Percentiles rank a stretch among this genome's conserved stretches.
phyloP scores from a whole-genome alignment of 805 yeast genomes.

The Yarrowia bubula region DNA sequence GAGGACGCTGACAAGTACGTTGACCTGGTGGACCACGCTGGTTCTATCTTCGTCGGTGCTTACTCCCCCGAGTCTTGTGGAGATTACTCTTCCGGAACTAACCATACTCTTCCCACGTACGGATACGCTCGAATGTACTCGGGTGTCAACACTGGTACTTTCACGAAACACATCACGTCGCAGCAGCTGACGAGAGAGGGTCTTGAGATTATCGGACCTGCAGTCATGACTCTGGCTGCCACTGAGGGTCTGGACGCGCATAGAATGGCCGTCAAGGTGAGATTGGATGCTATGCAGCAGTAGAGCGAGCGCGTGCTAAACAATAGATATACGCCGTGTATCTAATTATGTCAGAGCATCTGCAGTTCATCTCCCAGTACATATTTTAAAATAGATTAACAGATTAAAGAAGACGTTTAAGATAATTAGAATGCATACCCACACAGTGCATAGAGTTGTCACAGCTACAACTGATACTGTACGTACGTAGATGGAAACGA shows the following conservation, averaged over 20 bases:
- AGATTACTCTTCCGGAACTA: conserved; percentile 96
- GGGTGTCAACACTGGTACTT: conserved; percentile 94
- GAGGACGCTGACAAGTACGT: conserved; percentile 74
- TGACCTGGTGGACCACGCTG: conserved; percentile 80
- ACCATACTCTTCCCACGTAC: conserved; percentile 97
- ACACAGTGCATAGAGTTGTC: too few relatives aligned
- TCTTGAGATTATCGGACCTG: conserved; percentile 83
- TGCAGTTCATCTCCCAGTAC: too few relatives aligned
- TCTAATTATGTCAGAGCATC: too few relatives aligned
- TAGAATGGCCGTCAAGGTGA: conserved; percentile 91
- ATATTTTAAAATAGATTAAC: too few relatives aligned
- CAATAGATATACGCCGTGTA: too few relatives aligned
- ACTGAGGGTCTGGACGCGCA: conserved; percentile 98
- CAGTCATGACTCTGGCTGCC: conserved; percentile 92
- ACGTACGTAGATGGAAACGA: too few relatives aligned
- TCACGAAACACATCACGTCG: conserved; percentile 91
- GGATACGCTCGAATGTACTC: conserved; percentile 97
- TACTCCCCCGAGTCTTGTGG: conserved; percentile 98
- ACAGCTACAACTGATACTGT: too few relatives aligned
- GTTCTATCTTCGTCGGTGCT: conserved; percentile 94
- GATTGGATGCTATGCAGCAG: conserved; percentile 42
- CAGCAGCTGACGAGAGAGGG: conserved; percentile 89
- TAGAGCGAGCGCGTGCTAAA: too few relatives aligned
- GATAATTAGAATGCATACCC: too few relatives aligned
- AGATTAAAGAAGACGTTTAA: too few relatives aligned